Base-by-base conservation (phyloP, 148 eudicot genomes). In the Pouteria glomerata region DNA sequence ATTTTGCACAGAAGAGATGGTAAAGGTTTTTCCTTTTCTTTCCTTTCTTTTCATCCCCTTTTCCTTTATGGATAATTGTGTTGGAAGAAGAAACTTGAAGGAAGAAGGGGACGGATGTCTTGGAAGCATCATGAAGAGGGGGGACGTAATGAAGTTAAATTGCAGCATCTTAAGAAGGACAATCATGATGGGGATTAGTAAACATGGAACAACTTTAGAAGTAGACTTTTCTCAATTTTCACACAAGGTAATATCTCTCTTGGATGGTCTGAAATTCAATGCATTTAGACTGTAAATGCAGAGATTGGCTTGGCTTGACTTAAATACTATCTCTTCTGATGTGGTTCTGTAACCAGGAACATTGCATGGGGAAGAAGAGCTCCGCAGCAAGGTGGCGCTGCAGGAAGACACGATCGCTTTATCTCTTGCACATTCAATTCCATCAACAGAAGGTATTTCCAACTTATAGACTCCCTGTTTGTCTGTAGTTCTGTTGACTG, bases 401-500 rank as follows among this genome's bases (percentile, higher is more conserved):
- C 98, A 93, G 18, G 73, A 71, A 39, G 84, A 82, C 14, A 67
- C 85, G 1, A 93, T 73, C 16, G 84, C 82, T 66, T 74, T 79
- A 19, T 86, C 95, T 60, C 80, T 77, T 45, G 95, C 95, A 75
- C 98, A 93, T 73, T 90, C 84, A 12, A 93, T 79, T 35, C 98
- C 98, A 70, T 93, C 98, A 6, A 93, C 90, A 35, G 94, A 81
- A 11, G 94, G 94, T 44, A 93, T 81, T 45, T 90, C 86, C 67
- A 90, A 62, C 78, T 78, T 87, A 72, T 93, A 93, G 45, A 87
- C 73, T 31, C 98, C 98, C 26, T 74, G 34, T 55, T 73, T 87
- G 79, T 93, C 86, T 12, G 96, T 93, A 6, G 97, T 93, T 76
- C 98, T 83, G 74, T 87, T 93, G 53, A 87, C 97, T 52, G 98